phyloP scores from a whole-genome alignment of 768 basidiomycete genomes.

The Tulasnella sp. region DNA sequence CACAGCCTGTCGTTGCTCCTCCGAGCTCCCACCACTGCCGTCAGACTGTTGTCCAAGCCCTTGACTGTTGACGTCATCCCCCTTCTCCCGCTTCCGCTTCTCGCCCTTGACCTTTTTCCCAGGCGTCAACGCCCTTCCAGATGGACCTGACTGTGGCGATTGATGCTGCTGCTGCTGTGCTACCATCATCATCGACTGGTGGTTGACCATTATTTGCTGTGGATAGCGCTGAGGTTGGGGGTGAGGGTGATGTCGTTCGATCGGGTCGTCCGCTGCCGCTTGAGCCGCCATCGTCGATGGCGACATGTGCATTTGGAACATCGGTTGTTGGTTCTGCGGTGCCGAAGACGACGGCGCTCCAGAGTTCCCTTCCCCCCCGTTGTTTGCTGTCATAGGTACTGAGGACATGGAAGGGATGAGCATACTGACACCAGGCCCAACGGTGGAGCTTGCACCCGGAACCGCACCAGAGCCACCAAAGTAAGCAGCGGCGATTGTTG shows the following conservation, averaged over 20 bases:
- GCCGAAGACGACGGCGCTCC: not conserved
- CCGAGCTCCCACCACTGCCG: no score
- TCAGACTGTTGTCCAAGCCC: no score
- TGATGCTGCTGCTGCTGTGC: no score
- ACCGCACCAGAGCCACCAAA: not conserved
- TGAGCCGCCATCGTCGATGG: not conserved
- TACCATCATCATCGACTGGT: no score
- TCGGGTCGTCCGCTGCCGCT: constrained; percentile 2
- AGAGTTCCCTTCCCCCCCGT: not conserved
- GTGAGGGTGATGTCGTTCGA: constrained; percentile 8
- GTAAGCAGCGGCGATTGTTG: not conserved
- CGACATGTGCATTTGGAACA: not conserved
- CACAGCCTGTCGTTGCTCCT: no score
- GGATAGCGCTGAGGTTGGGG: not conserved
- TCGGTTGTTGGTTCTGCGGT: not conserved
- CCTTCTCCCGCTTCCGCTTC: no score
- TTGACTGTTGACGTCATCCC: no score
- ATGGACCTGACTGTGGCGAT: no score
- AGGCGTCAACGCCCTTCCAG: no score
- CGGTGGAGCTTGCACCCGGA: not conserved
- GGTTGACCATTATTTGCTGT: not conserved
- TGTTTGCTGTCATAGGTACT: not conserved
- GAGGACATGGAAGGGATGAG: not conserved
- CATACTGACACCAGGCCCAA: not conserved
- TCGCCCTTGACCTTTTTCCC: no score